Conservation (phyloP, 2,329 filamentous ascomycete species). For the Penicillium sp. region DNA sequence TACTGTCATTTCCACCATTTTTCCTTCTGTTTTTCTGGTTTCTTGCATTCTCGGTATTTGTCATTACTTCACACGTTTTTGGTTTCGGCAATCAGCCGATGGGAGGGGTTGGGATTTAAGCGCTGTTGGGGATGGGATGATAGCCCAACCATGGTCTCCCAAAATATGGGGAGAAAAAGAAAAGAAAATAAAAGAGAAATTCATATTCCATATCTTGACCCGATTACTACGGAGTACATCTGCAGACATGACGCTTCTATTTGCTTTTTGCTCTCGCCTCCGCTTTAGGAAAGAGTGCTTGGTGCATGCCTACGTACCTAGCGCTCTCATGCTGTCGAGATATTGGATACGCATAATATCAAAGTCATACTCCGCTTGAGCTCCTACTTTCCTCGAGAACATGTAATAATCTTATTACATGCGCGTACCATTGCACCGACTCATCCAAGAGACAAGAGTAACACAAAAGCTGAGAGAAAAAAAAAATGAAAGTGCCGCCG, state of each 20-base stretch:
- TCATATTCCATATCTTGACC: slow-evolving; percentile 1
- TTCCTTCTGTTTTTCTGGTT: background rate
- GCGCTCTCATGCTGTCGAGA: background rate
- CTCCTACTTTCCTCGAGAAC: background rate
- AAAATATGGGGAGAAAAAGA: background rate
- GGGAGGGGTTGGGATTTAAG: background rate
- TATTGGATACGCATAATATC: background rate
- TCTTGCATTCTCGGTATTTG: background rate
- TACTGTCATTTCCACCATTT: background rate
- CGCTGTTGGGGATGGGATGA: background rate
- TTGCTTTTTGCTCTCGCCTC: background rate
- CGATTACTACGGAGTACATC: background rate
- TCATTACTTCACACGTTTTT: background rate
- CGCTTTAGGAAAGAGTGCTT: background rate
- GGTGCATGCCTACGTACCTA: background rate
- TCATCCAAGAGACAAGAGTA: background rate
- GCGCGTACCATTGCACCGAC: background rate
- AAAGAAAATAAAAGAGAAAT: background rate
- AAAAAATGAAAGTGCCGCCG: background rate
- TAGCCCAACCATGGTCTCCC: background rate
- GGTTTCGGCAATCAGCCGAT: background rate
- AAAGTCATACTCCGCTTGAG: background rate
- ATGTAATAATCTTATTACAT: background rate
- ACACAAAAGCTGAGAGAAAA: background rate
- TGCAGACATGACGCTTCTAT: background rate